A percentile compares a stretch with the other conserved stretches of the same genome.
phyloP scores from a whole-genome alignment of 192 early-diverging fungal species.

The Ramicandelaber brevisporus region DNA sequence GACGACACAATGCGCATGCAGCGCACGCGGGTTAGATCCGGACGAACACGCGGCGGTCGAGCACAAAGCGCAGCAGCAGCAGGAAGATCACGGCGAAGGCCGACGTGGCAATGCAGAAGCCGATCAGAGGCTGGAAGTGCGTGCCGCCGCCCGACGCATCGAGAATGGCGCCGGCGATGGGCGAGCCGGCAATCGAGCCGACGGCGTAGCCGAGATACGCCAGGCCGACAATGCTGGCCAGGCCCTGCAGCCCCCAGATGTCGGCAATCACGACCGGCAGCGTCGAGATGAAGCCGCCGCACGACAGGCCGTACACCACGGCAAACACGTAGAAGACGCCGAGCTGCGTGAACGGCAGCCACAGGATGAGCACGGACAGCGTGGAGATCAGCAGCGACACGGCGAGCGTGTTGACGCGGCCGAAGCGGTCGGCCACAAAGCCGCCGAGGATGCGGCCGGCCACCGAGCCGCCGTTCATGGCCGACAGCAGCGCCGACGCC shows the following conservation, averaged over 20 bases:
- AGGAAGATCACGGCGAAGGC: too few relatives aligned
- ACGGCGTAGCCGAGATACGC: constrained; percentile 19
- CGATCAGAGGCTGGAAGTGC: constrained; percentile 11
- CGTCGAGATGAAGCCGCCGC: constrained; percentile 23
- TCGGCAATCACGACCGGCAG: constrained; percentile 23
- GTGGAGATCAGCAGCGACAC: constrained; percentile 14
- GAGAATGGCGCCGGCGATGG: constrained; percentile 20
- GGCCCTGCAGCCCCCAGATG: constrained; percentile 22
- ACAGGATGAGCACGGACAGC: constrained; percentile 19
- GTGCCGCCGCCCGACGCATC: constrained; percentile 13
- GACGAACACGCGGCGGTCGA: too few relatives aligned
- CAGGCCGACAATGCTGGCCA: constrained; percentile 26
- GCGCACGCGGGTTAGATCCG: too few relatives aligned
- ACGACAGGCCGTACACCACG: constrained; percentile 23
- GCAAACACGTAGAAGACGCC: constrained; percentile 15
- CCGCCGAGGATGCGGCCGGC: constrained; percentile 32
- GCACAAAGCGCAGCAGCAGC: too few relatives aligned
- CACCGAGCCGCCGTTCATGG: constrained; percentile 37
- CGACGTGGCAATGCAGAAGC: too few relatives aligned
- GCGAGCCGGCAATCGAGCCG: constrained; percentile 21
- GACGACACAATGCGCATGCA: too few relatives aligned
- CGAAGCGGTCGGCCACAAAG: constrained; percentile 21
- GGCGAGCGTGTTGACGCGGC: constrained; percentile 30
- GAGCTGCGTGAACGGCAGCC: constrained; percentile 19
- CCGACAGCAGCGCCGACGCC: constrained; percentile 24